Evolutionary conservation across 148 eudicot species (phyloP).

Genomic region (Vaccinium darrowii): DNA sequence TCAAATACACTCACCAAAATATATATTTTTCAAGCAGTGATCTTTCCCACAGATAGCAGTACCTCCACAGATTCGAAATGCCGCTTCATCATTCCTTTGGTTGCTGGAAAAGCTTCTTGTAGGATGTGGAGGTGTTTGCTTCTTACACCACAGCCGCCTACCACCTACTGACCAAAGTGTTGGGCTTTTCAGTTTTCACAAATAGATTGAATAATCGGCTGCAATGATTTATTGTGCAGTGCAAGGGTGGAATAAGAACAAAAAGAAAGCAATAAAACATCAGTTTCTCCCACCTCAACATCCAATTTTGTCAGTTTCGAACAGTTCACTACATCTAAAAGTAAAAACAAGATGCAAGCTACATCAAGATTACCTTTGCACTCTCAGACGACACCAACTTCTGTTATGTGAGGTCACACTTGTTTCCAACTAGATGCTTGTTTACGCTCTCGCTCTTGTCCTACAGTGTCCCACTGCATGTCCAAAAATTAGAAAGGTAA

Average conservation of each 20-base stretch:
- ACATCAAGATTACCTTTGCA: slow-evolving; percentile 36
- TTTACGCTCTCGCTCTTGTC: slow-evolving; percentile 69
- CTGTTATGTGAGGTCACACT: slow-evolving; percentile 49
- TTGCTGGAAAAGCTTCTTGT: too few relatives aligned
- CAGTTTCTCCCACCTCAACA: too few relatives aligned
- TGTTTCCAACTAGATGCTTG: slow-evolving; percentile 60
- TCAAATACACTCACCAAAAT: too few relatives aligned
- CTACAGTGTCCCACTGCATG: slow-evolving; percentile 81
- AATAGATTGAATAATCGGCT: neutral
- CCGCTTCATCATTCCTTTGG: too few relatives aligned
- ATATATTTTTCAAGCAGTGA: too few relatives aligned
- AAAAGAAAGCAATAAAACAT: neutral
- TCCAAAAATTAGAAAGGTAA: neutral
- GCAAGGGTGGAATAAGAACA: neutral
- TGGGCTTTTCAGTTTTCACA: neutral
- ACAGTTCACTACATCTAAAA: too few relatives aligned
- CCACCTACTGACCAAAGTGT: neutral
- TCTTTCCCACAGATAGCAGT: too few relatives aligned
- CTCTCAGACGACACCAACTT: slow-evolving; percentile 51
- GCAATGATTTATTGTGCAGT: neutral
- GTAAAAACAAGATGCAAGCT: neutral
- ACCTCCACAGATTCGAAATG: too few relatives aligned
- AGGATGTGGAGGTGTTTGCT: too few relatives aligned
- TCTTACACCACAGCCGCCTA: too few relatives aligned
- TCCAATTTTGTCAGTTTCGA: too few relatives aligned